These are phyloP conservation scores for Penicillium sp. DNA, from an alignment of 2,329 filamentous ascomycete genomes.

Conservation along the genomic window DNA sequence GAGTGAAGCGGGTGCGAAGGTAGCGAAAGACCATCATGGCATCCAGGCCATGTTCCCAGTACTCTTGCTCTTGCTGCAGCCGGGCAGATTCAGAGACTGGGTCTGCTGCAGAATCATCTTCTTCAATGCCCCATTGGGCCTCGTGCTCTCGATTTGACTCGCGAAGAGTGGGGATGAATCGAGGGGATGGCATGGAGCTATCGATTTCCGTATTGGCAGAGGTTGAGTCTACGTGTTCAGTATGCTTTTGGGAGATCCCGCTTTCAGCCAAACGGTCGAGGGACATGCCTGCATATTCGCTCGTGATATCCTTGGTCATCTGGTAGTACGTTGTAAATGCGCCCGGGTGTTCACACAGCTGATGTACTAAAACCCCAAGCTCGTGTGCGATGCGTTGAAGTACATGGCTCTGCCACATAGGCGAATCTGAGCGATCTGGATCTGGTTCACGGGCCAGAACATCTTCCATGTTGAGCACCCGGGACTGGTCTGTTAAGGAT, in stretches of 20 bases:
- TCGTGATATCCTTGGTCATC: constrained; percentile 58
- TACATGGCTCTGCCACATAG: constrained; percentile 61
- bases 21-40: constrained; percentile 90
- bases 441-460: constrained; percentile 32
- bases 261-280: constrained; percentile 39
- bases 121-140: constrained; percentile 66
- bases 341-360: constrained; percentile 80
- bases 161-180: constrained; percentile 52
- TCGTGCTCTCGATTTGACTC: constrained; percentile 50
- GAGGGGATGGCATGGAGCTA: constrained; percentile 39
- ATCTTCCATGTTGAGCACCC: constrained; percentile 39
- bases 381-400: constrained; percentile 84
- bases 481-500: constrained; percentile 14
- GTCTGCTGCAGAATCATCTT: constrained; percentile 46
- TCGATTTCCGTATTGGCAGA: constrained; percentile 14
- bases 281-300: constrained; percentile 77
- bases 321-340: constrained; percentile 81
- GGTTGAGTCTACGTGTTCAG: constrained; percentile 8
- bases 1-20: constrained; percentile 70
- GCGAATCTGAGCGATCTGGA: constrained; percentile 26
- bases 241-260: constrained; percentile 9
- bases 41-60: constrained; percentile 93
- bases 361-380: constrained; percentile 77
- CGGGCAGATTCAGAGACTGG: constrained; percentile 39
- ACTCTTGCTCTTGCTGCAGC: constrained; percentile 63